Evolutionary conservation across 306 rosid species (phyloP).

Genomic region (Malus fusca): DNA sequence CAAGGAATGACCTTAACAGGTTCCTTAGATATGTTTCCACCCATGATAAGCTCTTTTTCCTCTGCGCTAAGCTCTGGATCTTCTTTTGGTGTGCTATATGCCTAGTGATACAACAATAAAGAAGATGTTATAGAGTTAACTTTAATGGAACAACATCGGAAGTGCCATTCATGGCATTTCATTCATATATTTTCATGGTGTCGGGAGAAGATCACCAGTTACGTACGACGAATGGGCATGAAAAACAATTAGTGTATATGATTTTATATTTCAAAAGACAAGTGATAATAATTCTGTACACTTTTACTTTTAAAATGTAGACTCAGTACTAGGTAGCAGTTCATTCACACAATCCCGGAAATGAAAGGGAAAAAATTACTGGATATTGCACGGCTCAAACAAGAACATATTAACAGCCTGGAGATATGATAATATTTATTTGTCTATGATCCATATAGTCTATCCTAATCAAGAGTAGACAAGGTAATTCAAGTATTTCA

Average conservation of each 20-base stretch:
- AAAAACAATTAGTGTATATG: background rate
- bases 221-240: background rate
- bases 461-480: background rate
- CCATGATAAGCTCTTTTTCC: conserved; percentile 64
- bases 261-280: background rate
- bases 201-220: background rate
- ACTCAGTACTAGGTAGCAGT: background rate
- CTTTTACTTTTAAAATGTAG: background rate
- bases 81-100: conserved; percentile 85
- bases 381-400: background rate
- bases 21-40: conserved; percentile 64
- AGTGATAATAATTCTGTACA: background rate
- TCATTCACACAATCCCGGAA: background rate
- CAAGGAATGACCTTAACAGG: conserved; percentile 82
- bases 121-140: background rate
- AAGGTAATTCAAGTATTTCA: background rate
- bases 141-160: background rate
- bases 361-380: background rate
- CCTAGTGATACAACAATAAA: conserved; percentile 40
- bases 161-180: conserved; percentile 3
- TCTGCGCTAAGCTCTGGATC: conserved; percentile 57
- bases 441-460: background rate
- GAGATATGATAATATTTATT: background rate
- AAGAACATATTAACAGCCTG: background rate
- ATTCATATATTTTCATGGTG: background rate